phyloP scores from a whole-genome alignment of 2,329 filamentous ascomycete species.

The Pleoardoris graminearum region DNA sequence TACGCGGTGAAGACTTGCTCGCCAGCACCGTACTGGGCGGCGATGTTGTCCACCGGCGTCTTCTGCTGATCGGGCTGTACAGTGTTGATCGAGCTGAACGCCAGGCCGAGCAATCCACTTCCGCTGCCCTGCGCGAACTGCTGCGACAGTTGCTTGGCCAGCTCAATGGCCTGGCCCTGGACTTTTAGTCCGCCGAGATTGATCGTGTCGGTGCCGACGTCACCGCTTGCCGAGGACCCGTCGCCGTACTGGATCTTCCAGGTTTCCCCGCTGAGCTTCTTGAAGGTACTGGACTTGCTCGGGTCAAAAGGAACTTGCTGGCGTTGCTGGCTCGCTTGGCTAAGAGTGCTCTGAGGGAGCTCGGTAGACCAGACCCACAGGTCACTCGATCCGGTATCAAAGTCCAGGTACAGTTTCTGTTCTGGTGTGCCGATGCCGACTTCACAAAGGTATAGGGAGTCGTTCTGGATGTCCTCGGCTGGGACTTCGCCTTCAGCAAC shows the following conservation, averaged over 20 bases:
- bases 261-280: conserved; percentile 50
- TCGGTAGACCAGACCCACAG: conserved; percentile 55
- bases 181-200: conserved; percentile 62
- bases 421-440: conserved; percentile 65
- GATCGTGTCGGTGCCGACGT: conserved; percentile 67
- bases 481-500: conserved; percentile 20
- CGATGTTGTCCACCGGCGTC: conserved; percentile 62
- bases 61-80: conserved; percentile 54
- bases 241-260: conserved; percentile 69
- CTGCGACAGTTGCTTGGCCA: conserved; percentile 60
- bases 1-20: conserved; percentile 24
- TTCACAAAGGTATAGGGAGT: conserved; percentile 50
- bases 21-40: conserved; percentile 13
- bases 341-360: conserved; percentile 19
- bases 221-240: conserved; percentile 62
- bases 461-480: conserved; percentile 28
- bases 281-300: conserved; percentile 41
- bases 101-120: conserved; percentile 62
- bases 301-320: conserved; percentile 57
- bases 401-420: conserved; percentile 60
- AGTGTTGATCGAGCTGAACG: conserved; percentile 62
- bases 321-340: conserved; percentile 56
- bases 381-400: conserved; percentile 70
- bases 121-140: conserved; percentile 53
- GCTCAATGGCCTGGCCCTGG: conserved; percentile 64